These are phyloP conservation scores for Penicillium antarcticum DNA, from an alignment of 495 filamentous ascomycete species.

Conservation along the genomic window DNA sequence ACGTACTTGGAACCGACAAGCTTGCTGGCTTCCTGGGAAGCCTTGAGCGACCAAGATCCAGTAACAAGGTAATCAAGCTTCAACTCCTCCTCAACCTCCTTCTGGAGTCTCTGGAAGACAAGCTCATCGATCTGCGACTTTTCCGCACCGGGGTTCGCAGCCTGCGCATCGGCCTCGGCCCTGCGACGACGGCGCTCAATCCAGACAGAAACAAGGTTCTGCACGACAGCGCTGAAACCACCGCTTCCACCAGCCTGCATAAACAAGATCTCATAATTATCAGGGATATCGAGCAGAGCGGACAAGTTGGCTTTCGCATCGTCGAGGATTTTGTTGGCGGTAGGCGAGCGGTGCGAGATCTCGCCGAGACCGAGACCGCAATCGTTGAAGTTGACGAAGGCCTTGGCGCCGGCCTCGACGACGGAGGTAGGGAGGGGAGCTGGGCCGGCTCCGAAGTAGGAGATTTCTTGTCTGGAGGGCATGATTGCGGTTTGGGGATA, in stretches of 20 bases:
- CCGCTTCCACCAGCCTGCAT: conserved; percentile 82
- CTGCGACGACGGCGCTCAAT: conserved; percentile 56
- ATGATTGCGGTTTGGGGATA: conserved; percentile 11
- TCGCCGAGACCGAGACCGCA: conserved; percentile 73
- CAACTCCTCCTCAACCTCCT: conserved; percentile 61
- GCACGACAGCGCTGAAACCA: conserved; percentile 75
- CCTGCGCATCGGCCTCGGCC: conserved; percentile 32
- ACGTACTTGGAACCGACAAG: conserved; percentile 74
- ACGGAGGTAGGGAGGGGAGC: conserved; percentile 77
- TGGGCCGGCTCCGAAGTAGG: conserved; percentile 85
- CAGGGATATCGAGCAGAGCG: conserved; percentile 68
- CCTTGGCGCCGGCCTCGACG: conserved; percentile 66
- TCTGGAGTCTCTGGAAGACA: conserved; percentile 53
- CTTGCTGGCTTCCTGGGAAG: conserved; percentile 77
- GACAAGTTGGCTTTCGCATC: conserved; percentile 62
- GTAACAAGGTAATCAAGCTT: conserved; percentile 89
- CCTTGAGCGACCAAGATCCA: conserved; percentile 87
- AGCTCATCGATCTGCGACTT: conserved; percentile 48
- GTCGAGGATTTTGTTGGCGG: conserved; percentile 68
- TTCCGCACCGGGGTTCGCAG: conserved; percentile 28
- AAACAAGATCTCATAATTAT: conserved; percentile 73
- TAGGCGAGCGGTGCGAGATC: conserved; percentile 82
- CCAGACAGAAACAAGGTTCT: conserved; percentile 81
- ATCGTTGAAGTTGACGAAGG: conserved; percentile 78
- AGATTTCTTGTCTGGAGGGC: conserved; percentile 54